Evolutionary conservation across 2,329 filamentous ascomycete species (phyloP), one percentile per base, ranked within the genome.

Genomic region (Knoxdaviesia capensis): DNA sequence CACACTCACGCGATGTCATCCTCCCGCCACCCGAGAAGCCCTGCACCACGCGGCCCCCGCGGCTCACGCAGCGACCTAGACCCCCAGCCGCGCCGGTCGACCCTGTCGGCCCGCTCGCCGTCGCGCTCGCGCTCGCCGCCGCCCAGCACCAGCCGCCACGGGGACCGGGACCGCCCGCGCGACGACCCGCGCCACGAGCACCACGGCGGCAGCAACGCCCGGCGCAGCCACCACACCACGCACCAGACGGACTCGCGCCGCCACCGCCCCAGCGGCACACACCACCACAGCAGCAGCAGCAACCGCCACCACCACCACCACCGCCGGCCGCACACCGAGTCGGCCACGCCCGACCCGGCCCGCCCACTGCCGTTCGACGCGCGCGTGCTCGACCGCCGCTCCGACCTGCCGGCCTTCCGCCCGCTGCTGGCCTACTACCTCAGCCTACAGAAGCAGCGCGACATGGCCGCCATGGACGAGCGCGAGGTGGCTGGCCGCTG

Each of bases 361-460:
- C 20, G 20, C 20, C 20, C 20, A 20, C 65, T 92, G 7, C 86
- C 86, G 0, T 78, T 74, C 51, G 64, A 68, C 41, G 76, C 82
- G 4, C 68, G 69, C 8, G 63, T 65, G 37, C 65, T 94, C 5
- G 71, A 69, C 6, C 87, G 80, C 53, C 65, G 69, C 42, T 20
- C 20, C 20, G 82, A 92, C 48, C 64, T 80, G n/a, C 57, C 62
- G 1, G 51, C 60, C 0, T 86, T 84, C 52, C 68, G 70, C 46
- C 71, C 80, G 0, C 64, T 94, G 45, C 83, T 94, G 48, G 82
- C 77, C 10, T 73, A 82, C 39, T 96, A 94, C 51, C 68, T 96
- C 30, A 81, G 87, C 50, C 71, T 94, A 33, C 88, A 96, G 58
- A 94, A 94, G 60, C 68, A 75, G 35, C 68, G 81, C 36, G 62